Conservation (phyloP, 2,329 filamentous ascomycete species). For the Pseudogymnoascus sp. region DNA sequence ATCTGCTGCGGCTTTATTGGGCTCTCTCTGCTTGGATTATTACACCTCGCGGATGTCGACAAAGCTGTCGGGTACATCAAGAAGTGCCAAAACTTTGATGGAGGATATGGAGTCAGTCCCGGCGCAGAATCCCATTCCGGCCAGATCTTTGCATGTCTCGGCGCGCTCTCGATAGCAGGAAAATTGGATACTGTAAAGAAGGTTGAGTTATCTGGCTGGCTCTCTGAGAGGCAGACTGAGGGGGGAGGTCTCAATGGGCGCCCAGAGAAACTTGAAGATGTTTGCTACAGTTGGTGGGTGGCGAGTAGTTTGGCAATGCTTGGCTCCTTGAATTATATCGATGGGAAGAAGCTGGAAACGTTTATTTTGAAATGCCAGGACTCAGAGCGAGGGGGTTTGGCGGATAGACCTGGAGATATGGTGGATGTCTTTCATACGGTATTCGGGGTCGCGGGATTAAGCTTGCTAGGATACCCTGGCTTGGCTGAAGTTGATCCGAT, state of each 20-base stretch:
- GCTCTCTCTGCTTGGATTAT: constrained; percentile 69
- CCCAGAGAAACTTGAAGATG: constrained; percentile 91
- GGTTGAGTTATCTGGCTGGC: constrained; percentile 77
- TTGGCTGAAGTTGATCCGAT: constrained; percentile 76
- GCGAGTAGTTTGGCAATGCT: constrained; percentile 87
- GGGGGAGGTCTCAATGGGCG: constrained; percentile 87
- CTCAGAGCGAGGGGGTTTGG: constrained; percentile 70
- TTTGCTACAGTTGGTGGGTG: constrained; percentile 99
- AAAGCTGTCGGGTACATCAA: constrained; percentile 73
- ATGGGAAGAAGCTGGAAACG: constrained; percentile 63
- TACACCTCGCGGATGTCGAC: constrained; percentile 66
- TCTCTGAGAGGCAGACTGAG: constrained; percentile 84
- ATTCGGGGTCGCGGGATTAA: constrained; percentile 83
- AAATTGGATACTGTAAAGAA: constrained; percentile 73
- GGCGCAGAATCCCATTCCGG: constrained; percentile 91
- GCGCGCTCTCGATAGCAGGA: constrained; percentile 73
- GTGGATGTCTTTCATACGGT: constrained; percentile 95
- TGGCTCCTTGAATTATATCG: constrained; percentile 83
- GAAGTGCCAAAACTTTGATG: constrained; percentile 86
- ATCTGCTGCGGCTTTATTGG: constrained; percentile 85
- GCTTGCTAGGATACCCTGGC: constrained; percentile 68
- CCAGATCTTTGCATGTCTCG: constrained; percentile 92
- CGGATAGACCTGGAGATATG: constrained; percentile 86
- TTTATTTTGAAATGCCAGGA: constrained; percentile 93
- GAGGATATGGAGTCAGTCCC: constrained; percentile 81